A percentile compares a stretch with the other conserved stretches of the same genome.
Conservation (phyloP, 768 basidiomycete species). For the Coprinopsis sp. region DNA sequence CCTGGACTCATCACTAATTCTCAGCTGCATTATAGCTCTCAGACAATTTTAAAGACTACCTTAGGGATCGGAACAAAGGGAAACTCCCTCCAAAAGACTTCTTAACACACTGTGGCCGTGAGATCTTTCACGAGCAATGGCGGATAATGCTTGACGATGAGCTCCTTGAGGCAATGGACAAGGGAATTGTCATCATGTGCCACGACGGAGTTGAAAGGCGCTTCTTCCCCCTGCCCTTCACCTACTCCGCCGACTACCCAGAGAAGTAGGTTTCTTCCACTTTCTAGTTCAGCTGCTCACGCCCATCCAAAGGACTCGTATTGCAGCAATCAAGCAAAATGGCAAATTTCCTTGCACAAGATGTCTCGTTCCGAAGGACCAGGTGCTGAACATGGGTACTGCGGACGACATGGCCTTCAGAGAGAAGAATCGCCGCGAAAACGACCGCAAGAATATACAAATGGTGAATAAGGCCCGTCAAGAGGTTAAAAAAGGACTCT, state of each 20-base stretch:
- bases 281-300: not conserved
- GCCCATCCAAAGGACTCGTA: slow-evolving; percentile 19
- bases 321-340: slow-evolving; percentile 17
- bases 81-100: not conserved
- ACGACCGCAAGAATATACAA: not conserved
- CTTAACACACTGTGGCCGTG: not conserved
- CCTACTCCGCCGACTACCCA: slow-evolving; percentile 5
- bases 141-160: not conserved
- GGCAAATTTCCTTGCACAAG: slow-evolving; percentile 16
- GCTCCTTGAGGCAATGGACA: not conserved
- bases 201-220: slow-evolving; percentile 3
- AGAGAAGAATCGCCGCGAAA: not conserved
- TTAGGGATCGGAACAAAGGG: not conserved
- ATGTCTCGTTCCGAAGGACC: slow-evolving; percentile 10
- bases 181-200: not conserved
- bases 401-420: not conserved
- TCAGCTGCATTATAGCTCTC: not conserved
- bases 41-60: not conserved
- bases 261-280: not conserved
- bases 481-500: not conserved
- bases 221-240: not conserved
- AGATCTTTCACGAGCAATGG: slow-evolving; percentile 1
- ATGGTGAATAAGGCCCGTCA: not conserved
- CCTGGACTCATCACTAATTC: not conserved
- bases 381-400: slow-evolving; percentile 11